Percentiles rank a stretch among this genome's conserved stretches.
phyloP scores from a whole-genome alignment of 257 asterid species.

The Orobanche coerulescens region DNA sequence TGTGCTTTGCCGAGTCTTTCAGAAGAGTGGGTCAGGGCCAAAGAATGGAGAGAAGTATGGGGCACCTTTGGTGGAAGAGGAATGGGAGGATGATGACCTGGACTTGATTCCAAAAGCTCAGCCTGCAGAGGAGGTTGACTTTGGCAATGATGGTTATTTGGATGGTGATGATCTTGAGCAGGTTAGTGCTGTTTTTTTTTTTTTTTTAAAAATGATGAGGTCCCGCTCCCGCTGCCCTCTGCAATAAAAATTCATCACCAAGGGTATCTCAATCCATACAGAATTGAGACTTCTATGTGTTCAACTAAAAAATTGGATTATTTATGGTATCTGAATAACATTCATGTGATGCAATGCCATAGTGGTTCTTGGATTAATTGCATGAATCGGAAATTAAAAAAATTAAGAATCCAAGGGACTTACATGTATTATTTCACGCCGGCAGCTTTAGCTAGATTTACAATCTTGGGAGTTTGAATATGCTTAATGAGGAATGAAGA shows the following conservation, averaged over 20 bases:
- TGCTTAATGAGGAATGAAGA: not conserved
- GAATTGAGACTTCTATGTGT: not conserved
- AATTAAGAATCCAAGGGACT: not conserved
- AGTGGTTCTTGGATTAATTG: not conserved
- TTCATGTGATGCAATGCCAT: not conserved
- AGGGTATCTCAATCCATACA: not conserved
- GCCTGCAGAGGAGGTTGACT: constrained; percentile 50
- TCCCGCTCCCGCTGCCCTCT: not conserved
- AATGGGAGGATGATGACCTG: constrained; percentile 72
- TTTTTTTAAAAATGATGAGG: not conserved
- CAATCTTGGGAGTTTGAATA: not conserved
- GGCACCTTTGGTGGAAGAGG: constrained; percentile 86
- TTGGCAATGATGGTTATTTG: constrained; percentile 44
- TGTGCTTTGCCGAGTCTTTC: constrained; percentile 85
- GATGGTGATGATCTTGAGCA: constrained; percentile 74
- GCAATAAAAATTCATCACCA: not conserved
- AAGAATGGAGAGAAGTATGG: constrained; percentile 96
- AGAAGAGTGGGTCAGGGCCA: constrained; percentile 97
- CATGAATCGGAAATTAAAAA: not conserved
- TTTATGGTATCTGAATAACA: not conserved
- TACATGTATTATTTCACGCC: not conserved
- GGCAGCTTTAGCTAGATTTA: not conserved
- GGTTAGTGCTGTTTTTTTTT: constrained; percentile 36
- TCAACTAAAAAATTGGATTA: not conserved
- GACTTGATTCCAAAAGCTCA: constrained; percentile 41